Evolutionary conservation across 2,329 filamentous ascomycete species (phyloP).

Genomic region (Exophiala viscosa): DNA sequence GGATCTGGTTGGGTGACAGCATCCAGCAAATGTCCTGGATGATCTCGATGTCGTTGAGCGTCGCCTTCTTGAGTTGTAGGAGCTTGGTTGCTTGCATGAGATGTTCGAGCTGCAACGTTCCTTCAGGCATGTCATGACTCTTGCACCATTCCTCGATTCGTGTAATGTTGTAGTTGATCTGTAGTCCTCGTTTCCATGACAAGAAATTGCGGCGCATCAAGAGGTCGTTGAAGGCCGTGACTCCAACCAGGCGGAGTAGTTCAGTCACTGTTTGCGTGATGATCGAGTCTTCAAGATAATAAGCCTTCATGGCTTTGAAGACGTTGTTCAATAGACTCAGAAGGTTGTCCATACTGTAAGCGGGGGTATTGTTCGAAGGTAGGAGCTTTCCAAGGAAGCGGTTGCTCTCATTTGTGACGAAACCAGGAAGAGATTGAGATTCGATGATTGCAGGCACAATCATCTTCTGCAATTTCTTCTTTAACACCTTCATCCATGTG

Average conservation of each 20-base stretch:
- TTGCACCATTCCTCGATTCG: constrained; percentile 99
- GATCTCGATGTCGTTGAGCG: constrained; percentile 97
- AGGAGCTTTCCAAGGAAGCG: constrained; percentile 96
- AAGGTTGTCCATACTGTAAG: constrained; percentile 99
- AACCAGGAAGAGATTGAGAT: constrained; percentile 94
- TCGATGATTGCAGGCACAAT: constrained; percentile 99
- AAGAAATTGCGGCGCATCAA: constrained; percentile 98
- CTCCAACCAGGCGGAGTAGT: constrained; percentile 84
- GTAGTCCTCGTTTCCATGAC: constrained; percentile 96
- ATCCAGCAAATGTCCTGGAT: constrained; percentile 98
- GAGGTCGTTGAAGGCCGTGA: constrained; percentile 97
- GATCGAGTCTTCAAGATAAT: constrained; percentile 94
- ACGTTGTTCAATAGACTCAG: constrained; percentile 94
- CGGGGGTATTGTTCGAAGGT: constrained; percentile 81
- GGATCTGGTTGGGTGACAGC: constrained; percentile 97
- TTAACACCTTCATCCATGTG: constrained; percentile 99
- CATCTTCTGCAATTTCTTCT: constrained; percentile 99
- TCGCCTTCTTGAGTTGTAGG: constrained; percentile 97
- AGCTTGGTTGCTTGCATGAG: constrained; percentile 98
- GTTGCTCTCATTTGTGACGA: constrained; percentile 98
- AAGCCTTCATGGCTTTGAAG: constrained; percentile 98
- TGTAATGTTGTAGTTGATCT: constrained; percentile 99
- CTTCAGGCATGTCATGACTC: constrained; percentile 98
- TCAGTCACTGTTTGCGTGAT: constrained; percentile 95
- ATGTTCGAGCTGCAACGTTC: constrained; percentile 94